These are phyloP conservation scores for Apiospora koreana DNA, from an alignment of 2,329 filamentous ascomycete genomes.

Conservation along the genomic window DNA sequence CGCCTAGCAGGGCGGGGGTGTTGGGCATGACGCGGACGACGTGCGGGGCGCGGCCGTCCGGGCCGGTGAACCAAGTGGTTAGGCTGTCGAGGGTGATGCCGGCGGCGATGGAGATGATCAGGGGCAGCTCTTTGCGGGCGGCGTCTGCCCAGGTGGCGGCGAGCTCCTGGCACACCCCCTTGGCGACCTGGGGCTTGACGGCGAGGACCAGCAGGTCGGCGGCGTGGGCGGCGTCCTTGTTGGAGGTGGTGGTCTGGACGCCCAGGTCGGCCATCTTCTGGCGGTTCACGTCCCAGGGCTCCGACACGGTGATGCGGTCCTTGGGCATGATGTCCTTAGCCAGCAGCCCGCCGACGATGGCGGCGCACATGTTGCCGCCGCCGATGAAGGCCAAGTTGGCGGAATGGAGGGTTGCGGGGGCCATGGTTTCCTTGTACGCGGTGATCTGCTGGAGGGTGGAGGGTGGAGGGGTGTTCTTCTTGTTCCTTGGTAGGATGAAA, in stretches of 20 bases:
- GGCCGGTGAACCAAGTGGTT: conserved; percentile 41
- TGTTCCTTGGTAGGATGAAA: too few relatives aligned
- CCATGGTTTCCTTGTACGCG: not conserved
- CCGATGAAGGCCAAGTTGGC: conserved; percentile 31
- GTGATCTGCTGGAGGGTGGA: not conserved
- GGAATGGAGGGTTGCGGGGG: not conserved
- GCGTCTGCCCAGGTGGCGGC: conserved; percentile 36
- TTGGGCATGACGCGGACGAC: conserved; percentile 56
- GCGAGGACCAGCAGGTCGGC: conserved; percentile 51
- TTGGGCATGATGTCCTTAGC: conserved; percentile 41
- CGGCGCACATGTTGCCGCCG: conserved; percentile 54
- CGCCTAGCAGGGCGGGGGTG: conserved; percentile 51
- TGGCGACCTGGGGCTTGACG: conserved; percentile 53
- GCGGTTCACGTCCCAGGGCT: conserved; percentile 55
- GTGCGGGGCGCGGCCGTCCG: conserved; percentile 40
- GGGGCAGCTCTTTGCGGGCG: conserved; percentile 31
- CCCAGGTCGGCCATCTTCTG: conserved; percentile 47
- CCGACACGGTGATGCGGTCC: conserved; percentile 48
- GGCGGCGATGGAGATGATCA: conserved; percentile 51
- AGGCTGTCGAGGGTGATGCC: conserved; percentile 49
- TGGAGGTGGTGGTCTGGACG: conserved; percentile 47
- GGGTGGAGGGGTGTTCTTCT: not conserved
- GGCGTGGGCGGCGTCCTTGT: conserved; percentile 43
- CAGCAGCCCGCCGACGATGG: conserved; percentile 52
- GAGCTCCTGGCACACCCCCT: conserved; percentile 48